phyloP scores from a whole-genome alignment of 208 protist genomes.

The Endotrypanum monterogeii region DNA sequence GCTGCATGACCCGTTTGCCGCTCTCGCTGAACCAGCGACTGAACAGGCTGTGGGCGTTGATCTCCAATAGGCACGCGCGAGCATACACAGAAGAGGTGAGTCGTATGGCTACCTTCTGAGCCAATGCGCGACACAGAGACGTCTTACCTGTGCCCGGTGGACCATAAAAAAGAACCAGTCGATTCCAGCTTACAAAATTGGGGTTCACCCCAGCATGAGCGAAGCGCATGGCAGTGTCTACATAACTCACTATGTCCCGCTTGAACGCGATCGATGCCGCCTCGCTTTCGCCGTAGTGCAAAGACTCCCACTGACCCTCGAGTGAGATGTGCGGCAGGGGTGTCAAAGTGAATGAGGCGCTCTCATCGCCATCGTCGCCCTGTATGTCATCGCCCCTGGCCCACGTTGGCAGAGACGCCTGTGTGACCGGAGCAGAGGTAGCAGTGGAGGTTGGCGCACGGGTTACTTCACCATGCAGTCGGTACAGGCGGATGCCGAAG shows the following conservation, averaged over 20 bases:
- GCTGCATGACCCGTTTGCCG: constrained; percentile 95
- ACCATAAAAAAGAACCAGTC: constrained; percentile 88
- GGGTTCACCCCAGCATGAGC: constrained; percentile 73
- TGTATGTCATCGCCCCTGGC: neutral
- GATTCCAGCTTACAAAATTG: constrained; percentile 81
- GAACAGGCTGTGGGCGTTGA: constrained; percentile 96
- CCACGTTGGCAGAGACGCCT: constrained; percentile 4
- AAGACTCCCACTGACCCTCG: constrained; percentile 88
- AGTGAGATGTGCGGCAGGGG: constrained; percentile 68
- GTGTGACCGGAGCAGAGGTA: neutral
- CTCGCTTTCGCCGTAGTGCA: constrained; percentile 77
- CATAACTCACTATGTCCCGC: constrained; percentile 89
- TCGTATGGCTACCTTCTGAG: constrained; percentile 83
- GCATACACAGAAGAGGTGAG: constrained; percentile 42
- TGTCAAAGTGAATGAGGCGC: constrained; percentile 48
- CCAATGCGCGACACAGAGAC: constrained; percentile 87
- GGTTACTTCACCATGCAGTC: constrained; percentile 1
- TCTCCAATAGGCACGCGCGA: constrained; percentile 84
- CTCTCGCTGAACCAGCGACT: constrained; percentile 97
- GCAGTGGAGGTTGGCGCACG: neutral
- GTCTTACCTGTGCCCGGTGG: constrained; percentile 96
- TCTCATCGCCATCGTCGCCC: constrained; percentile 17
- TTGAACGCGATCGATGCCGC: constrained; percentile 75
- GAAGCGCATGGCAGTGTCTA: constrained; percentile 88
- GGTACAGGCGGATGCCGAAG: constrained; percentile 27